Conservation (phyloP, 192 early-diverging fungal genomes). For the Paraglomus occultum region DNA sequence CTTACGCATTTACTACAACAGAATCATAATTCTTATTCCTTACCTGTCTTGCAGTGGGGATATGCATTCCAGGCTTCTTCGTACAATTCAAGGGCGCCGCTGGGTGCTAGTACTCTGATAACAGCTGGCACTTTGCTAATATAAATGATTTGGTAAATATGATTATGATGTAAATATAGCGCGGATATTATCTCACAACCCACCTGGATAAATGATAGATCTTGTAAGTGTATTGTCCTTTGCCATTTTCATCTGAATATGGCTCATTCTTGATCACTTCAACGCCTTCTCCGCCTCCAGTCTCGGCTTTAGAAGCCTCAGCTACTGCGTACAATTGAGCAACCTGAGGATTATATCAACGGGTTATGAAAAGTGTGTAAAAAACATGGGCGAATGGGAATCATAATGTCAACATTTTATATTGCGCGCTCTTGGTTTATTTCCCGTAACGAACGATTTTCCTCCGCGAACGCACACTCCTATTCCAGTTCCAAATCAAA, state of each 20-base stretch:
- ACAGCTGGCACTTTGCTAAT: constrained; percentile 58
- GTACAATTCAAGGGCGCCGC: constrained; percentile 64
- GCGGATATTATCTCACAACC: background rate
- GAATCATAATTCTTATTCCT: constrained; percentile 30
- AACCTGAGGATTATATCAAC: constrained; percentile 32
- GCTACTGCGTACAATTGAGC: constrained; percentile 77
- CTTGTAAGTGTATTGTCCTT: constrained; percentile 82
- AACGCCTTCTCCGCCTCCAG: constrained; percentile 78
- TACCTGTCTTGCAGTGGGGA: constrained; percentile 52
- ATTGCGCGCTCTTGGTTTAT: constrained; percentile 9
- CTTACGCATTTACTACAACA: background rate
- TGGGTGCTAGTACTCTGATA: constrained; percentile 62
- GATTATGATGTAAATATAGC: background rate
- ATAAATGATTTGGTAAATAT: background rate
- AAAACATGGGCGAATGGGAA: constrained; percentile 14
- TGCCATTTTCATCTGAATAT: constrained; percentile 67
- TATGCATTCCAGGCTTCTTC: constrained; percentile 87
- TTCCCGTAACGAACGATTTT: background rate
- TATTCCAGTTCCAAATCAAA: background rate
- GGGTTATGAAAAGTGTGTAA: constrained; percentile 5
- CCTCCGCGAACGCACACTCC: background rate
- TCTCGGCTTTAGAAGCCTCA: constrained; percentile 73
- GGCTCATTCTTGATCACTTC: constrained; percentile 77
- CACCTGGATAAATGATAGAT: constrained; percentile 55
- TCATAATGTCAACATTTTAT: background rate